Evolutionary conservation across 441 rosid species (phyloP).

Genomic region (Raphanus hybrid): DNA sequence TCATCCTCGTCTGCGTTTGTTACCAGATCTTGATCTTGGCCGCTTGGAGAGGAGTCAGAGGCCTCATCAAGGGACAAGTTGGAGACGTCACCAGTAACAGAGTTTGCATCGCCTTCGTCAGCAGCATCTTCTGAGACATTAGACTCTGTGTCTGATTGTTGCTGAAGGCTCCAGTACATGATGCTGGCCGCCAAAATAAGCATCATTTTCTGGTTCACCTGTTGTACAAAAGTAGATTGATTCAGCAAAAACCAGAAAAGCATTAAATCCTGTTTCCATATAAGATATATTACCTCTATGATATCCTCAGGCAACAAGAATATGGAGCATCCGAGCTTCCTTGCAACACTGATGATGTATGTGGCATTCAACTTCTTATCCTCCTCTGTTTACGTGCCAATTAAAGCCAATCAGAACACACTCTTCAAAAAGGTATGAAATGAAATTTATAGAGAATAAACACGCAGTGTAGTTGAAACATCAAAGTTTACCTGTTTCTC

Average conservation of each 20-base stretch:
- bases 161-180: conserved; percentile 94
- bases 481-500: conserved; percentile 66
- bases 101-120: conserved; percentile 45
- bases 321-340: conserved; percentile 98
- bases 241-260: conserved; percentile 2
- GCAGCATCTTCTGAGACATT: conserved; percentile 43
- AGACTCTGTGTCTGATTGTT: conserved; percentile 50
- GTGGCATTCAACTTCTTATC: conserved; percentile 94
- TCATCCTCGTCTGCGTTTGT: conserved; percentile 21
- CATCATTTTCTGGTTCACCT: conserved; percentile 98
- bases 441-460: conserved; percentile 1
- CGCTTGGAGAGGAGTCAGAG: conserved; percentile 39
- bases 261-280: conserved; percentile 13
- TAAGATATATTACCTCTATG: conserved; percentile 64
- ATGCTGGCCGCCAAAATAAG: conserved; percentile 87
- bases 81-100: conserved; percentile 49
- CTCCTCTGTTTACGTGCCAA: conserved; percentile 67
- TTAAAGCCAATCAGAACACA: conserved; percentile 28
- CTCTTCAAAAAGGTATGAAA: conserved; percentile 1
- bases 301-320: conserved; percentile 98
- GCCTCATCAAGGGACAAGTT: conserved; percentile 47
- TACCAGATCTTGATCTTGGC: conserved; percentile 26
- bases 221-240: conserved; percentile 30
- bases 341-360: conserved; percentile 93
- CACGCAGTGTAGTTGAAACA: neutral